phyloP scores from a whole-genome alignment of 495 filamentous ascomycete genomes.

The Coniosporium apollinis region DNA sequence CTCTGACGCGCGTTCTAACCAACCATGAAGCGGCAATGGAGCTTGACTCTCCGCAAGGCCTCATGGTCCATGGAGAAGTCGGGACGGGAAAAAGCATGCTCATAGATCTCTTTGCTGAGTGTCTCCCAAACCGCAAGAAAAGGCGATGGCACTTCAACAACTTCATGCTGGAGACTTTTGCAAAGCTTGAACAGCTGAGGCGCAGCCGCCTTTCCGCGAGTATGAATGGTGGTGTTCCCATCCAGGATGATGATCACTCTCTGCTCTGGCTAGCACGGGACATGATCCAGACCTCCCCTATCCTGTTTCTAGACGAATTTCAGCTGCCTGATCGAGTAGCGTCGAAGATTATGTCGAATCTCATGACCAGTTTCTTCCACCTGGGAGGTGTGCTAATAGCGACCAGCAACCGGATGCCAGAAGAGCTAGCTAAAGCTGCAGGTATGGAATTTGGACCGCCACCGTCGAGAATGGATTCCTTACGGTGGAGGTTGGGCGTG shows the following conservation, averaged over 20 bases:
- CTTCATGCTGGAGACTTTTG: slow-evolving; percentile 54
- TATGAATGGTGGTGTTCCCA: neutral
- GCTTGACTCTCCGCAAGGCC: slow-evolving; percentile 43
- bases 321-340: slow-evolving; percentile 53
- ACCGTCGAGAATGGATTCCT: slow-evolving; percentile 27
- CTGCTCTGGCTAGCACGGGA: slow-evolving; percentile 51
- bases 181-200: slow-evolving; percentile 41
- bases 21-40: slow-evolving; percentile 44
- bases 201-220: slow-evolving; percentile 18
- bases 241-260: slow-evolving; percentile 36
- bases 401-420: slow-evolving; percentile 57
- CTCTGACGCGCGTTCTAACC: slow-evolving; percentile 41
- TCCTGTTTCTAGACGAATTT: slow-evolving; percentile 60
- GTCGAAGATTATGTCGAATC: slow-evolving; percentile 50
- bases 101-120: slow-evolving; percentile 50
- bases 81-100: slow-evolving; percentile 59
- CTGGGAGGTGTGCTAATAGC: slow-evolving; percentile 56
- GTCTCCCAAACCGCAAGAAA: slow-evolving; percentile 47
- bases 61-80: slow-evolving; percentile 54
- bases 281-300: slow-evolving; percentile 46
- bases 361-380: slow-evolving; percentile 57
- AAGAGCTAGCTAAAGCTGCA: slow-evolving; percentile 51
- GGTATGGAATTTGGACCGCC: slow-evolving; percentile 41
- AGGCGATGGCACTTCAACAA: slow-evolving; percentile 58
- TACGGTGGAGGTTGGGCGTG: slow-evolving; percentile 29